phyloP scores from a whole-genome alignment of 495 filamentous ascomycete species.

The Saxophila tyrrhenica region DNA sequence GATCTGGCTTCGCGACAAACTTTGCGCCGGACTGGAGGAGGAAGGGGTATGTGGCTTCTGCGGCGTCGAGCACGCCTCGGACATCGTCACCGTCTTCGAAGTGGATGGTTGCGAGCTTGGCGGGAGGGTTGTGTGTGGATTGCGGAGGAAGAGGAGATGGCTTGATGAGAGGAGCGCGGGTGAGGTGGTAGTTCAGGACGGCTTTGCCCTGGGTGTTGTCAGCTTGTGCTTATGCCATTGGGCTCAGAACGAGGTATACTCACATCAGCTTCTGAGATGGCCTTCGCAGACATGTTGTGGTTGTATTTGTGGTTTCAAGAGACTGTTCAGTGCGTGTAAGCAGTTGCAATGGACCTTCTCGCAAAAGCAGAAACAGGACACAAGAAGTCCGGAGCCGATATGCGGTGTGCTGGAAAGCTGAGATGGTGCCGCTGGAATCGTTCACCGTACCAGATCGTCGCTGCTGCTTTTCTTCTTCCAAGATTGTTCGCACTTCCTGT shows the following conservation, averaged over 20 bases:
- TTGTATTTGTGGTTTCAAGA: conserved; percentile 3
- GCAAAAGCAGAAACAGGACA: neutral
- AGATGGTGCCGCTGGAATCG: too few species aligned
- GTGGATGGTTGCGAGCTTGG: conserved; percentile 81
- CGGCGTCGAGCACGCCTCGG: conserved; percentile 82
- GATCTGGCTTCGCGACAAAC: conserved; percentile 99
- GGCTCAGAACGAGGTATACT: too few species aligned
- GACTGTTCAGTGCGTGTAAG: conserved; percentile 7
- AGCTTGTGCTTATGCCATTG: neutral
- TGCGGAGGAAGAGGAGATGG: conserved; percentile 80
- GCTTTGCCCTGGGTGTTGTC: conserved; percentile 60
- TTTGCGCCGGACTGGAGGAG: conserved; percentile 67
- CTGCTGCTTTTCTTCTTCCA: too few species aligned
- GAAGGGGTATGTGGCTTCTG: conserved; percentile 92
- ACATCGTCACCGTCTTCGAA: conserved; percentile 82
- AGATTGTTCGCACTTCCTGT: neutral
- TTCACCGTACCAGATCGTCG: too few species aligned
- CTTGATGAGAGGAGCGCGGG: conserved; percentile 94
- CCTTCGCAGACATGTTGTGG: conserved; percentile 84
- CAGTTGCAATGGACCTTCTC: conserved; percentile 1
- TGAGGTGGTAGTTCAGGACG: conserved; percentile 99
- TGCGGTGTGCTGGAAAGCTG: neutral
- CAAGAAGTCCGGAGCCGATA: too few species aligned
- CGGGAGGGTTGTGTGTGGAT: conserved; percentile 79
- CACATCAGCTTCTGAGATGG: conserved; percentile 86